Conservation (phyloP, 2,329 filamentous ascomycete species). For the Macroventuria anomochaeta region DNA sequence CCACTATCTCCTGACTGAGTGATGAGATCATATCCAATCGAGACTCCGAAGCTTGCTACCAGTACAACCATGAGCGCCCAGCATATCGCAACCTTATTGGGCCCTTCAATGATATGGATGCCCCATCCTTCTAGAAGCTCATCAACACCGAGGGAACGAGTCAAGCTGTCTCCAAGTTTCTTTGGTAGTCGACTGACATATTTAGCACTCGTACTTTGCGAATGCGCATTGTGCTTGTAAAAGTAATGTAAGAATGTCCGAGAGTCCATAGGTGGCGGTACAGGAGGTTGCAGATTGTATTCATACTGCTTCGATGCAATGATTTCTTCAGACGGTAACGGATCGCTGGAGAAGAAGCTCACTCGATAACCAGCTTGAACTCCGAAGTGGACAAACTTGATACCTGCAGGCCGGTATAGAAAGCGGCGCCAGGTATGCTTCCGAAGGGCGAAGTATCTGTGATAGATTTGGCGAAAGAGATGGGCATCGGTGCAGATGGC, state of each 20-base stretch:
- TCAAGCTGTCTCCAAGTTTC: constrained; percentile 18
- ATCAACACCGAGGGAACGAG: neutral
- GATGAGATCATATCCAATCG: constrained; percentile 8
- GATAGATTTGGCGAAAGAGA: constrained; percentile 19
- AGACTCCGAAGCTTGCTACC: constrained; percentile 14
- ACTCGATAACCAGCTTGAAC: constrained; percentile 2
- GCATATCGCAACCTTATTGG: constrained; percentile 17
- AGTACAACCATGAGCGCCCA: constrained; percentile 11
- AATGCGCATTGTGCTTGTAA: constrained; percentile 11
- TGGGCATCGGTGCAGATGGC: constrained; percentile 14
- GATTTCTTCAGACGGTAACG: constrained; percentile 6
- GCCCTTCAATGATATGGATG: constrained; percentile 22
- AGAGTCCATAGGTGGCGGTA: constrained; percentile 19
- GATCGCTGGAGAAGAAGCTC: constrained; percentile 6
- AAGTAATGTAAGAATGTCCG: constrained; percentile 23
- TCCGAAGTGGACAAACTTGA: constrained; percentile 20
- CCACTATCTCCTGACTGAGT: constrained; percentile 14
- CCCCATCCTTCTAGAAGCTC: constrained; percentile 19
- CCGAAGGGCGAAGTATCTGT: constrained; percentile 6
- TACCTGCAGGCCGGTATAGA: constrained; percentile 12
- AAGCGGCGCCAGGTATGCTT: constrained; percentile 5
- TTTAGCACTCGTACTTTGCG: constrained; percentile 3
- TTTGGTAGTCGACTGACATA: constrained; percentile 18
- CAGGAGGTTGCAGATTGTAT: constrained; percentile 2
- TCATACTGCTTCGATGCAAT: constrained; percentile 12